These are phyloP conservation scores for Phialophora expanda DNA, from an alignment of 2,329 filamentous ascomycete species.

Conservation along the genomic window DNA sequence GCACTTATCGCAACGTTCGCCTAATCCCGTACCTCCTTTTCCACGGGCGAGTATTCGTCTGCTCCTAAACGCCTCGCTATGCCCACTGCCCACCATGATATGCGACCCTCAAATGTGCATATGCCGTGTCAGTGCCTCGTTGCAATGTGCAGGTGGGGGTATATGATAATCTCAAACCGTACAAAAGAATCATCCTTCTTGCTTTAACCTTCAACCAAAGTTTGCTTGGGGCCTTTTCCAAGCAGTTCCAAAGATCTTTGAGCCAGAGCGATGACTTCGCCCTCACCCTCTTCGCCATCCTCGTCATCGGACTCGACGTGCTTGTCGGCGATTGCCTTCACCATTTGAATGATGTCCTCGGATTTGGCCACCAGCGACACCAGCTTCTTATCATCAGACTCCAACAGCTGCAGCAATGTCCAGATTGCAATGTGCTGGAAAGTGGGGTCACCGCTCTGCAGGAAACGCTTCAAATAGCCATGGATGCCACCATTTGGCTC, in stretches of 20 bases:
- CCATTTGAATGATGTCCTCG: slow-evolving; percentile 89
- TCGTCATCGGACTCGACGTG: slow-evolving; percentile 86
- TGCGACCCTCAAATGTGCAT: slow-evolving; percentile 24
- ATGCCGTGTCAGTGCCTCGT: slow-evolving; percentile 23
- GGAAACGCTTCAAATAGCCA: slow-evolving; percentile 89
- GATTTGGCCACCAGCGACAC: slow-evolving; percentile 87
- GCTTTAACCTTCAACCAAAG: slow-evolving; percentile 76
- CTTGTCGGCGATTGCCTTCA: slow-evolving; percentile 86
- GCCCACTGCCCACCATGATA: slow-evolving; percentile 24
- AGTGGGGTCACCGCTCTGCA: slow-evolving; percentile 91
- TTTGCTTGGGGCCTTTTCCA: slow-evolving; percentile 74
- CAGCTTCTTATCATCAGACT: slow-evolving; percentile 90
- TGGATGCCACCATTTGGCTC: slow-evolving; percentile 93
- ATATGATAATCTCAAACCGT: slow-evolving; percentile 31
- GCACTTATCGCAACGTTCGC: neutral
- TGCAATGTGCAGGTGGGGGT: slow-evolving; percentile 30
- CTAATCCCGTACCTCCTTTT: neutral
- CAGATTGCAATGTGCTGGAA: slow-evolving; percentile 99
- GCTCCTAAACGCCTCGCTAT: slow-evolving; percentile 35
- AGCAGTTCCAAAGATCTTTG: slow-evolving; percentile 87
- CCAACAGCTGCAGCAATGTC: slow-evolving; percentile 92
- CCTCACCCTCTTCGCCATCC: slow-evolving; percentile 86
- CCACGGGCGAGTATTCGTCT: neutral
- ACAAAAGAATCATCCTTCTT: slow-evolving; percentile 7
- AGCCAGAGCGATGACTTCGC: slow-evolving; percentile 88